Base-by-base conservation (phyloP, 371 early-diverging fungal genomes). In the Zancudomyces culisetae region DNA sequence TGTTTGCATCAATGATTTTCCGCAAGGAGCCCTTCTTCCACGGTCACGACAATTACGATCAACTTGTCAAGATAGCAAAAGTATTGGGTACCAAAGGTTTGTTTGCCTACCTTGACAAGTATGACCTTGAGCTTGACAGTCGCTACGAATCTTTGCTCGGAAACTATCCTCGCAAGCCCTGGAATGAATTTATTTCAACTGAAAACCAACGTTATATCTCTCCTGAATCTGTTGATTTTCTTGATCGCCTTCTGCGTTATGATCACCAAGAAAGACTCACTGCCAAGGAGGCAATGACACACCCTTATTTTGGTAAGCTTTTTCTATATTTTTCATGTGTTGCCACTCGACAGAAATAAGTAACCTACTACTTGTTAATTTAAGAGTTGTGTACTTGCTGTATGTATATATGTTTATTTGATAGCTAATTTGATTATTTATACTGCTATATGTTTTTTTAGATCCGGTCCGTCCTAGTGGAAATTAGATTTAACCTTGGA, bases 11-110 rank as follows among this genome's bases (percentile, higher is more conserved):
- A 65, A 95, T 97, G 86, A 90, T 98, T 26, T 97, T 95, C 81
- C 85, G 90, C 55, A 90, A 88, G 70, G 94, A 93, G 53, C 98
- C 99, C 0, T 96, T 99, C 69, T 99, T 99, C 81, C 90, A 93
- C 60, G 99, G 98, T 26, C 81, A 84, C 49, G 95, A 96, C 68
- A 98, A 98, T 70, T 83, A 85, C 61, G 98, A 98, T 63, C 98
- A 98, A 69, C 77, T 99, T 51, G 89, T 93, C 41, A 90, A 90
- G 71, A 98, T 99, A 65, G 91, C 95, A 41, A 87, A 87, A 63
- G 82, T 90, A 4, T 74, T 98, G 40, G 99, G 99, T 40, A 93
- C 90, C 8, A 86, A 91, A 43, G 89, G 88, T 40, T 72, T 98
- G 45, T 72, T 78, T 58, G 75, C 71, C 19, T 99, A 98, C 64